A percentile compares a stretch with the other conserved stretches of the same genome.
phyloP scores from a whole-genome alignment of 1,139 yeast genomes.

The Magnusiomyces magnusii region DNA sequence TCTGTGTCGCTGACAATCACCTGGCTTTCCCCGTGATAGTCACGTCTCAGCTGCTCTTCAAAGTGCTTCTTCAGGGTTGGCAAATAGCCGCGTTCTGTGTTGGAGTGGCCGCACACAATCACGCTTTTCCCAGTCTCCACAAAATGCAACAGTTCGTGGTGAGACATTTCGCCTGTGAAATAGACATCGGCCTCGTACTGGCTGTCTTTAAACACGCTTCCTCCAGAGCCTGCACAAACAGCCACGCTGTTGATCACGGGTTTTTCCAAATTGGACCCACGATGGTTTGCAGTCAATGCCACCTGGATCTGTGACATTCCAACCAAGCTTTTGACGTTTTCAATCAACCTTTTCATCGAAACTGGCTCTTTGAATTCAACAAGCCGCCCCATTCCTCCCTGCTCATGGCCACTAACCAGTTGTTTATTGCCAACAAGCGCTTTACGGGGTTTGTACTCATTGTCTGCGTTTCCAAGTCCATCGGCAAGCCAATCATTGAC shows the following conservation, averaged over 20 bases:
- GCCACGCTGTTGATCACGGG: slow-evolving; percentile 45
- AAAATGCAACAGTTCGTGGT: slow-evolving; percentile 74
- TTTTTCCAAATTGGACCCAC: slow-evolving; percentile 14
- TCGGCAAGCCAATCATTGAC: slow-evolving; percentile 87
- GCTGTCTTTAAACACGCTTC: slow-evolving; percentile 53
- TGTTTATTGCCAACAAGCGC: slow-evolving; percentile 16
- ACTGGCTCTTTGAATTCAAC: slow-evolving; percentile 44
- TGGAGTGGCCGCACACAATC: slow-evolving; percentile 77
- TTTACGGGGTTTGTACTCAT: slow-evolving; percentile 20
- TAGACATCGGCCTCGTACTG: slow-evolving; percentile 53
- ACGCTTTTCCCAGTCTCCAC: slow-evolving; percentile 70
- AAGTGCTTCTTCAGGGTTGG: slow-evolving; percentile 45
- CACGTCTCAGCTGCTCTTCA: slow-evolving; percentile 34
- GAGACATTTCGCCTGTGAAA: slow-evolving; percentile 89
- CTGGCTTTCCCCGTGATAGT: slow-evolving; percentile 32
- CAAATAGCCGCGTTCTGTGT: slow-evolving; percentile 86
- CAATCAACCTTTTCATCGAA: slow-evolving; percentile 42
- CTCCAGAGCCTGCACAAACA: slow-evolving; percentile 95
- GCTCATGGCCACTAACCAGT: slow-evolving; percentile 35
- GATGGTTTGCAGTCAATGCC: slow-evolving; percentile 40
- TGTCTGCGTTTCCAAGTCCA: slow-evolving; percentile 41
- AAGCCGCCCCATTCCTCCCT: slow-evolving; percentile 79
- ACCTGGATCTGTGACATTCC: slow-evolving; percentile 55
- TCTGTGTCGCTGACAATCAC: slow-evolving; percentile 48
- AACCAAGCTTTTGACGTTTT: slow-evolving; percentile 48